A percentile compares a stretch with the other conserved stretches of the same genome.
Conservation (phyloP, 805 yeast species). For the Torulaspora maleeae region DNA sequence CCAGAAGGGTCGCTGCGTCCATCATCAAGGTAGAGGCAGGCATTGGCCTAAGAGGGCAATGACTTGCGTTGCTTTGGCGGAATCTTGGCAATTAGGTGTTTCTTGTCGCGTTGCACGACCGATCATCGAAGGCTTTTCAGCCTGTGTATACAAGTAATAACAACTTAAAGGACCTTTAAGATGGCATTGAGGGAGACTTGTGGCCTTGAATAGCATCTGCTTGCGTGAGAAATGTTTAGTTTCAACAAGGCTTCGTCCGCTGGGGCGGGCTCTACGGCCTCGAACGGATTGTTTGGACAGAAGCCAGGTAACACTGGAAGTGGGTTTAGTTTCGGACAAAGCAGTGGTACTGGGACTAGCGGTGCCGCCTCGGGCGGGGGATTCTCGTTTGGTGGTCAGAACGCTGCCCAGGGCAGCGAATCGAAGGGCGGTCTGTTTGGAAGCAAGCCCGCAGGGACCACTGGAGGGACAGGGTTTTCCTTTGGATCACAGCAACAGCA, state of each 20-base stretch:
- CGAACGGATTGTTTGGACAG: slow-evolving; percentile 35
- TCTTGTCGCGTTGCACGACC: neutral
- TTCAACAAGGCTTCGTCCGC: slow-evolving; percentile 14
- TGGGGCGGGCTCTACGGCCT: slow-evolving; percentile 13
- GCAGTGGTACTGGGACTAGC: neutral
- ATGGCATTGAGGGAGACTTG: neutral
- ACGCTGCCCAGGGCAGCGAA: slow-evolving; percentile 9
- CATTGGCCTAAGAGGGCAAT: too few relatives aligned
- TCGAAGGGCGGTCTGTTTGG: slow-evolving; percentile 27
- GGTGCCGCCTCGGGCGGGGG: slow-evolving; percentile 6
- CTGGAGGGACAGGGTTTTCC: slow-evolving; percentile 27
- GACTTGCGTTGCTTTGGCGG: neutral
- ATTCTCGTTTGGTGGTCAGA: slow-evolving; percentile 13
- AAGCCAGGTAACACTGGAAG: slow-evolving; percentile 17
- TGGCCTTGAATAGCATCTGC: neutral
- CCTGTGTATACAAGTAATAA: neutral
- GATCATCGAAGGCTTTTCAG: neutral
- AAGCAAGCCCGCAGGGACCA: slow-evolving; percentile 14
- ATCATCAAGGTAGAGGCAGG: too few relatives aligned
- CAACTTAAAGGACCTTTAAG: neutral
- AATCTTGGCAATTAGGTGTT: neutral
- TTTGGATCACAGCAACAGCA: slow-evolving; percentile 32
- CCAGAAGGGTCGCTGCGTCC: too few relatives aligned
- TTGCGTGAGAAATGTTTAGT: slow-evolving; percentile 8
- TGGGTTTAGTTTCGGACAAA: slow-evolving; percentile 18